A percentile compares a stretch with the other conserved stretches of the same genome.
Conservation (phyloP, 192 early-diverging fungal genomes). For the Dissophora globulifera region DNA sequence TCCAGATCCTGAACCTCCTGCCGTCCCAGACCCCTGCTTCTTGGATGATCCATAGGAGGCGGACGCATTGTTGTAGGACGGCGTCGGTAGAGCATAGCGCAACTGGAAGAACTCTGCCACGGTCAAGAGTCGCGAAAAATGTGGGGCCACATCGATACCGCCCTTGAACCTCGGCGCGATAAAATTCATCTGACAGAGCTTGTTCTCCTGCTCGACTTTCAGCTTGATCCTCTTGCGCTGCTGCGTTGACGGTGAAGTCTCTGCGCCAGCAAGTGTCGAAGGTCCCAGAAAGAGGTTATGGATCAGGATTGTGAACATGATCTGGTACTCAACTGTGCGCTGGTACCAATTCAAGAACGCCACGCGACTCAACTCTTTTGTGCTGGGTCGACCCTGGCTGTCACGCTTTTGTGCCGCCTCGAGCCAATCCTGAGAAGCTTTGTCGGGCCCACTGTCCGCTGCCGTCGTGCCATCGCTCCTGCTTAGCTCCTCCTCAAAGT, state of each 20-base stretch:
- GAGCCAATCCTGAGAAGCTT: constrained; percentile 34
- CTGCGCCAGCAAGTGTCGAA: constrained; percentile 5
- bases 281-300: constrained; percentile 41
- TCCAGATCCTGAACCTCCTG: background rate
- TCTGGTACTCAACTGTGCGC: constrained; percentile 42
- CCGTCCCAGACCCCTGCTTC: constrained; percentile 5
- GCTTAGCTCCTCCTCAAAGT: constrained; percentile 7
- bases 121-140: constrained; percentile 51
- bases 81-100: constrained; percentile 37
- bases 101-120: constrained; percentile 56
- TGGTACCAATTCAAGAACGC: constrained; percentile 52
- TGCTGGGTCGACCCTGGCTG: constrained; percentile 3
- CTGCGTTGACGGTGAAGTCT: background rate
- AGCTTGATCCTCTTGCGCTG: constrained; percentile 18
- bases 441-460: background rate
- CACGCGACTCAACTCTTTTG: constrained; percentile 34
- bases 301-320: constrained; percentile 45
- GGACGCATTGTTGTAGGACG: constrained; percentile 6
- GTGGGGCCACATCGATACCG: constrained; percentile 27
- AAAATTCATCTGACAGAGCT: constrained; percentile 33
- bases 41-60: constrained; percentile 13
- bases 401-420: constrained; percentile 19
- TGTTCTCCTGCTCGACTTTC: constrained; percentile 31
- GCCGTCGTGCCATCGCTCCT: background rate
- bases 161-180: constrained; percentile 44